Base-by-base conservation (phyloP, 2,329 filamentous ascomycete genomes). In the Metarhizium humberi region DNA sequence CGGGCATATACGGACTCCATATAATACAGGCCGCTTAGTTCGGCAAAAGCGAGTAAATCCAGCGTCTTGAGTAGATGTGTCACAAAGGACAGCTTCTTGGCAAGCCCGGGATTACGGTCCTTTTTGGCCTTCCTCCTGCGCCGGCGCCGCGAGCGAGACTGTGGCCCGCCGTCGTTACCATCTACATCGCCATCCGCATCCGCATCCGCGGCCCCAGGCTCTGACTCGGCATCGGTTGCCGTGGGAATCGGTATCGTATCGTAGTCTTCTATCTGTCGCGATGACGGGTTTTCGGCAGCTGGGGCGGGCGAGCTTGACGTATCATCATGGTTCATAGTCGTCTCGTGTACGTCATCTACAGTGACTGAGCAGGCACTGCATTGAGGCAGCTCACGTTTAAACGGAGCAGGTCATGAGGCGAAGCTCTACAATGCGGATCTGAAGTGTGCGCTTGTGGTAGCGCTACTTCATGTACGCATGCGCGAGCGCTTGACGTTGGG, bases 11-110 rank as follows among this genome's bases (percentile, higher is more conserved):
- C 78, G 55, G 74, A 87, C 84, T 88, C 85, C 79, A 87, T 82
- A 67, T 87, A 87, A 66, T 88, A 88, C 61, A 87, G 62, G 47
- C 79, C 76, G 63, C 81, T 84, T 55, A 87, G 72, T 71, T 87
- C 82, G 45, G 78, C 80, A 66, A 84, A 85, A 51, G 86, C 78
- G 49, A 86, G 64, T 62, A 79, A 77, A 70, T 88, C 84, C 56
- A 87, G 72, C 58, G 77, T 81, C 63, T 75, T 74, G 61, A 84
- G 78, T 57, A 87, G 73, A 61, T 84, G 78, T 45, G 75, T 80
- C 61, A 85, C 70, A 64, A 86, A 84, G 59, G 80, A 71, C 55
- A 82, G 72, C 73, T 85, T 85, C 68, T 78, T 84, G 56, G 71
- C 68, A 63, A 81, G 68, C 60, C 77, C 67, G 52, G 72, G 69